Evolutionary conservation across 805 yeast genomes (phyloP).

Genomic region (Tetrapisispora iriomotensis): DNA sequence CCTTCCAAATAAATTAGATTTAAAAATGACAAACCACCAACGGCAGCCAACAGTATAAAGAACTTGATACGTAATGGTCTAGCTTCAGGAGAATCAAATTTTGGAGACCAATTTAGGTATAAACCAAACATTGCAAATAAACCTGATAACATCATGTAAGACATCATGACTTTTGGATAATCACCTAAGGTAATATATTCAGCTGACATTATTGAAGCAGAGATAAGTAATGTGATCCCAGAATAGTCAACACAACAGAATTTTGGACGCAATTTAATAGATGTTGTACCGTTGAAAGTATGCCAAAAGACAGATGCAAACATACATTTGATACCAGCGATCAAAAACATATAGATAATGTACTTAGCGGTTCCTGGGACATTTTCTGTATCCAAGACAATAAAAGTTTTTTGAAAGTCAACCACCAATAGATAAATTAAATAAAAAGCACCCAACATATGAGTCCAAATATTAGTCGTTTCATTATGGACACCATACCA

Average conservation of each 20-base stretch:
- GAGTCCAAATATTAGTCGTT: constrained; percentile 90
- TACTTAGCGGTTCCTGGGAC: constrained; percentile 24
- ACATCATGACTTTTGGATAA: constrained; percentile 10
- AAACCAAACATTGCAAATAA: constrained; percentile 66
- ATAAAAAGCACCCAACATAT: constrained; percentile 56
- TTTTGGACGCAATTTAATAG: constrained; percentile 48
- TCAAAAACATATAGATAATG: constrained; percentile 53
- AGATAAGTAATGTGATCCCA: constrained; percentile 83
- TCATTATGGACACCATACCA: constrained; percentile 62
- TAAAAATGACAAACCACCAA: constrained; percentile 59
- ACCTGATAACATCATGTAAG: constrained; percentile 52
- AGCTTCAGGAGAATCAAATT: constrained; percentile 79
- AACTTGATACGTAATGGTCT: constrained; percentile 71
- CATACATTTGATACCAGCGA: constrained; percentile 69
- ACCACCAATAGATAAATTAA: constrained; percentile 46
- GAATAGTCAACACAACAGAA: constrained; percentile 94
- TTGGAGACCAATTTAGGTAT: constrained; percentile 82
- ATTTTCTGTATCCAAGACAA: constrained; percentile 40
- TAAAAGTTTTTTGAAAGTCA: constrained; percentile 52
- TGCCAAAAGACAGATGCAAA: constrained; percentile 83
- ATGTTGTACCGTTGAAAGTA: constrained; percentile 73
- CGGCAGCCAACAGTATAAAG: constrained; percentile 64
- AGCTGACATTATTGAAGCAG: constrained; percentile 79
- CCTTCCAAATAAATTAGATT: constrained; percentile 51
- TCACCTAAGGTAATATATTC: constrained; percentile 67